Conservation (phyloP, 202 grass and related monocot species). For the Saccharum hybrid region DNA sequence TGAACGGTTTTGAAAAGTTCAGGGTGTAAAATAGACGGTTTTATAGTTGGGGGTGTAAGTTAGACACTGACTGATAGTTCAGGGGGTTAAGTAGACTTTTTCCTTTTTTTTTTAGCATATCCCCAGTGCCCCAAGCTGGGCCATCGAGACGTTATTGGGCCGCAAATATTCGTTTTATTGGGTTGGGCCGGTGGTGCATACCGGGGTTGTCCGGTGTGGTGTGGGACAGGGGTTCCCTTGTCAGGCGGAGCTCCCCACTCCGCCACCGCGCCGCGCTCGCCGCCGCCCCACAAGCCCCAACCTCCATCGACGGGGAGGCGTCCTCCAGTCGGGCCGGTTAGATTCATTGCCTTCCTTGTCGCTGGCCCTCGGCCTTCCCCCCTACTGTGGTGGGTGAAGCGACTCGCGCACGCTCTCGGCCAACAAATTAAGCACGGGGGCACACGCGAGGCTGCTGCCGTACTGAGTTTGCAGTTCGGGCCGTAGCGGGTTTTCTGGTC, state of each 20-base stretch:
- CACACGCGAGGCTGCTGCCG: not conserved
- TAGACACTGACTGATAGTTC: no score
- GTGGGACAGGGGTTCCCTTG: no score
- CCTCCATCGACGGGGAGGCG: not conserved
- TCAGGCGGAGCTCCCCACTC: no score
- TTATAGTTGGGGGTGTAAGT: no score
- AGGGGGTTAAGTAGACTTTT: no score
- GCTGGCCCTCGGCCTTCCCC: not conserved
- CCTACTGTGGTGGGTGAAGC: not conserved
- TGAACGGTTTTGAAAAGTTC: no score
- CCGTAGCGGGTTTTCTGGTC: not conserved
- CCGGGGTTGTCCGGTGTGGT: not conserved
- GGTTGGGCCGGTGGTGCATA: not conserved
- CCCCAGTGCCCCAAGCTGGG: not conserved
- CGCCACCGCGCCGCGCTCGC: not conserved
- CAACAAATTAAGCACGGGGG: not conserved
- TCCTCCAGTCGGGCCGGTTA: not conserved
- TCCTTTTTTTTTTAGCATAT: no score
- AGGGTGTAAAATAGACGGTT: no score
- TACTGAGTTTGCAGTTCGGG: not conserved
- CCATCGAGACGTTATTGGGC: not conserved
- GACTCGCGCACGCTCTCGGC: not conserved
- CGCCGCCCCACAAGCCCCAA: not conserved
- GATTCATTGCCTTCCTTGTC: not conserved
- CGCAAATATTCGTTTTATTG: not conserved